These are phyloP conservation scores for Neonectria sp. DNA, from an alignment of 2,329 filamentous ascomycete genomes.

Conservation along the genomic window DNA sequence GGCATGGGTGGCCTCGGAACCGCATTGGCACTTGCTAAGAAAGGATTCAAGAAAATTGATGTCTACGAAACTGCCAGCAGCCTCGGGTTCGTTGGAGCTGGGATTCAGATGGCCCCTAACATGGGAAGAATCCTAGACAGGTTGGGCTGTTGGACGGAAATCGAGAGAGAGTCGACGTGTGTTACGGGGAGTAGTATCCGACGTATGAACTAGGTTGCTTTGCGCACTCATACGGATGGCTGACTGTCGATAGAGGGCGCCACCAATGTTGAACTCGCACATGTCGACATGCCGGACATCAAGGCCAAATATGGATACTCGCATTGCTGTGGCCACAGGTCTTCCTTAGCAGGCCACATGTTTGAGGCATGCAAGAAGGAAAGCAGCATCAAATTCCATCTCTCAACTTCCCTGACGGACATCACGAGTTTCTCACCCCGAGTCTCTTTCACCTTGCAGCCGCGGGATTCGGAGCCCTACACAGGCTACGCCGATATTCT, in stretches of 20 bases:
- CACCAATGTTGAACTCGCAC: constrained; percentile 77
- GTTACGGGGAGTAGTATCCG: constrained; percentile 50
- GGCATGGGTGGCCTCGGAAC: constrained; percentile 60
- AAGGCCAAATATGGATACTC: constrained; percentile 78
- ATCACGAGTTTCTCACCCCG: constrained; percentile 45
- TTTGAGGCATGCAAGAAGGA: constrained; percentile 79
- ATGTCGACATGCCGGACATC: constrained; percentile 79
- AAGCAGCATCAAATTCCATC: constrained; percentile 77
- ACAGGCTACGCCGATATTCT: constrained; percentile 62
- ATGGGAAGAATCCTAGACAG: constrained; percentile 83
- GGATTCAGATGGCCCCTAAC: constrained; percentile 88
- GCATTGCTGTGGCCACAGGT: constrained; percentile 85
- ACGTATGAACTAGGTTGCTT: constrained; percentile 33
- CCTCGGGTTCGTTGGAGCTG: constrained; percentile 75
- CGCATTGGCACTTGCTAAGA: constrained; percentile 54
- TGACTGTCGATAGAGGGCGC: constrained; percentile 70
- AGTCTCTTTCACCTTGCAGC: constrained; percentile 40
- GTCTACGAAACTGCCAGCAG: constrained; percentile 46
- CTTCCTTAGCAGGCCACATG: constrained; percentile 78
- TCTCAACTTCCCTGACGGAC: constrained; percentile 55
- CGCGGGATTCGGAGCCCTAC: constrained; percentile 33
- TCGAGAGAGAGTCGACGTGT: constrained; percentile 56
- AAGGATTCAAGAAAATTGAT: constrained; percentile 45
- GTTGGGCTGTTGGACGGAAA: constrained; percentile 80
- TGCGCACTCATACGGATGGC: not conserved